Conservation (phyloP, 805 yeast species). For the Wickerhamomyces queroliae region DNA sequence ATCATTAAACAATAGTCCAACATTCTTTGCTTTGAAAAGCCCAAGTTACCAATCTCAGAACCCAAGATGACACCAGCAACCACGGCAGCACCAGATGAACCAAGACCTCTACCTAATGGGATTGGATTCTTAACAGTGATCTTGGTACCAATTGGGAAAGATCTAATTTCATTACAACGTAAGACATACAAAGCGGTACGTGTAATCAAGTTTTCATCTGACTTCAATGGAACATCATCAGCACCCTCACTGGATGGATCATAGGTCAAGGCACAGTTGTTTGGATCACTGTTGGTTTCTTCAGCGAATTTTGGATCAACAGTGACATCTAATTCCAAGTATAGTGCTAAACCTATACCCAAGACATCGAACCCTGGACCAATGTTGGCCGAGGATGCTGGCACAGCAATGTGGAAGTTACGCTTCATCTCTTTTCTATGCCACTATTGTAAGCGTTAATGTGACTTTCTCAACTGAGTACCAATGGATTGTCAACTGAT, state of each 20-base stretch:
- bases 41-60: slow-evolving; percentile 72
- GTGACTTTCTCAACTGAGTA: no score
- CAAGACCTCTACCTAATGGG: slow-evolving; percentile 94
- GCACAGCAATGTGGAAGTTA: slow-evolving; percentile 64
- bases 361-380: slow-evolving; percentile 98
- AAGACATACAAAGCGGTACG: slow-evolving; percentile 89
- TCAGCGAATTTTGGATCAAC: slow-evolving; percentile 46
- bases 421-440: slow-evolving; percentile 31
- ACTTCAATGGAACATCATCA: slow-evolving; percentile 68
- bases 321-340: slow-evolving; percentile 60
- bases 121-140: slow-evolving; percentile 84
- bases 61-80: slow-evolving; percentile 95
- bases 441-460: background rate
- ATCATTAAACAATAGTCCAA: slow-evolving; percentile 94
- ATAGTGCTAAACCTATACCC: slow-evolving; percentile 82
- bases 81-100: slow-evolving; percentile 97
- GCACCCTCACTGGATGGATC: slow-evolving; percentile 71
- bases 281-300: slow-evolving; percentile 51
- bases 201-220: slow-evolving; percentile 82
- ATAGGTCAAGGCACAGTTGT: slow-evolving; percentile 65
- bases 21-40: slow-evolving; percentile 72
- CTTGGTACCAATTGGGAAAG: slow-evolving; percentile 80
- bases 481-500: background rate
- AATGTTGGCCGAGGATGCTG: slow-evolving; percentile 96
- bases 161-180: slow-evolving; percentile 69